These are phyloP conservation scores for Bipolaris zeicola DNA, from an alignment of 2,329 filamentous ascomycete genomes.

Conservation along the genomic window DNA sequence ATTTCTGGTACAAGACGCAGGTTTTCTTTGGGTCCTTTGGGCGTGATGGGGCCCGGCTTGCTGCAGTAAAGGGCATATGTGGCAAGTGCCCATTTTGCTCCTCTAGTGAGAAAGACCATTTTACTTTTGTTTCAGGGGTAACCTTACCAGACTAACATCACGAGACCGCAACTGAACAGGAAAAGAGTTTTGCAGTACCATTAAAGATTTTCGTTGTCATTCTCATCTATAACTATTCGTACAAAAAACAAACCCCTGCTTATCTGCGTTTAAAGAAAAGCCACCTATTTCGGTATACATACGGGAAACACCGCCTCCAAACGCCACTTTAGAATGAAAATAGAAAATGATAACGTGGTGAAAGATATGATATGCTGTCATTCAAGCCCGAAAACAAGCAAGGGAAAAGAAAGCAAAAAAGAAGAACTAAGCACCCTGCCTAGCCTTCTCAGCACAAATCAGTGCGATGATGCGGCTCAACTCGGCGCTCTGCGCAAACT, in stretches of 20 bases:
- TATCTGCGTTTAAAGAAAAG: too few relatives aligned
- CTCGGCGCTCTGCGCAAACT: slow-evolving; percentile 57
- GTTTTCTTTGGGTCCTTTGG: neutral
- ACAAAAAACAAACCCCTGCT: slow-evolving; percentile 5
- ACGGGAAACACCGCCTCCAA: too few relatives aligned
- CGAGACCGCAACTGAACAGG: neutral
- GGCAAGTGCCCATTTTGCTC: too few relatives aligned
- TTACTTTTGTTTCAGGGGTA: too few relatives aligned
- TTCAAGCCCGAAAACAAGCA: neutral
- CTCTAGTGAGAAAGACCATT: too few relatives aligned
- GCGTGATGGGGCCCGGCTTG: neutral
- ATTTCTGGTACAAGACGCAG: slow-evolving; percentile 4
- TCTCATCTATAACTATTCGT: slow-evolving; percentile 7
- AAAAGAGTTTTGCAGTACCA: neutral
- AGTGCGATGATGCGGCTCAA: slow-evolving; percentile 57
- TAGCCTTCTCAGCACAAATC: slow-evolving; percentile 59
- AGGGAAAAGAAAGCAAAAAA: neutral
- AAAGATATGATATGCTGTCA: neutral
- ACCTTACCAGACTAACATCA: too few relatives aligned
- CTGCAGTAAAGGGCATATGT: neutral
- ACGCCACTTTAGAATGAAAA: neutral
- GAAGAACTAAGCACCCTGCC: slow-evolving; percentile 48
- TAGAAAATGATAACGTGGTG: neutral
- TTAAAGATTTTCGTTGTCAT: neutral
- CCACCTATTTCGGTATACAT: slow-evolving; percentile 3